These are phyloP conservation scores for Cajanus cajan DNA, from an alignment of 306 rosid species.

Conservation along the genomic window DNA sequence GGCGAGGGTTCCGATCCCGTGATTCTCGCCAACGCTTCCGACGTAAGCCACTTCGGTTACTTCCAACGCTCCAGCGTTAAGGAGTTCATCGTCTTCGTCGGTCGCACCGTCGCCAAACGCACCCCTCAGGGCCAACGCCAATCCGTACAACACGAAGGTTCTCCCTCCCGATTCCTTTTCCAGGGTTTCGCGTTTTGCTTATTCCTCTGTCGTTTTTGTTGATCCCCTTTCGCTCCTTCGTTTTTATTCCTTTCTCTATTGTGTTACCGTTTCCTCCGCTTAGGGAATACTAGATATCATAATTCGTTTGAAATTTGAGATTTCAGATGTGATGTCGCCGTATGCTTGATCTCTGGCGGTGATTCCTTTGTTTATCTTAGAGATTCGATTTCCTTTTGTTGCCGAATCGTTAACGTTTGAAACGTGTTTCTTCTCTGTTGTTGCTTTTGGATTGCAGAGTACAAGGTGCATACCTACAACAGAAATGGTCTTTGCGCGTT, in stretches of 20 bases:
- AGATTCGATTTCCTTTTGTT: no score
- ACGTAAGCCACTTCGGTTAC: constrained; percentile 81
- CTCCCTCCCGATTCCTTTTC: no score
- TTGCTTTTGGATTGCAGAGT: constrained; percentile 46
- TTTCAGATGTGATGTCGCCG: neutral
- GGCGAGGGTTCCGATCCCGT: constrained; percentile 90
- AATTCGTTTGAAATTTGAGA: neutral
- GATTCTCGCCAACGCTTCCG: constrained; percentile 66
- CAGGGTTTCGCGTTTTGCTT: no score
- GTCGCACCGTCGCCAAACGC: constrained; percentile 95
- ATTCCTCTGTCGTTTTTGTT: no score
- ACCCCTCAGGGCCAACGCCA: constrained; percentile 88
- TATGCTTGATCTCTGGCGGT: neutral
- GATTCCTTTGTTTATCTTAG: neutral
- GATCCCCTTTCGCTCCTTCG: no score
- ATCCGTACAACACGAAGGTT: constrained; percentile 96
- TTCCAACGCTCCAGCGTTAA: constrained; percentile 89
- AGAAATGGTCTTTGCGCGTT: constrained; percentile 92
- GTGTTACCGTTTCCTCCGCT: no score
- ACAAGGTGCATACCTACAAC: constrained; percentile 88
- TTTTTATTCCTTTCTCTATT: no score
- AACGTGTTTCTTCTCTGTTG: neutral
- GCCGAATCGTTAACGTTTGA: neutral
- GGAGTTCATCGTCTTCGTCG: constrained; percentile 86
- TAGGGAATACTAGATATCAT: neutral